These are phyloP conservation scores for Pneumocystis sp. DNA, from an alignment of 1,139 yeast genomes.

Conservation along the genomic window DNA sequence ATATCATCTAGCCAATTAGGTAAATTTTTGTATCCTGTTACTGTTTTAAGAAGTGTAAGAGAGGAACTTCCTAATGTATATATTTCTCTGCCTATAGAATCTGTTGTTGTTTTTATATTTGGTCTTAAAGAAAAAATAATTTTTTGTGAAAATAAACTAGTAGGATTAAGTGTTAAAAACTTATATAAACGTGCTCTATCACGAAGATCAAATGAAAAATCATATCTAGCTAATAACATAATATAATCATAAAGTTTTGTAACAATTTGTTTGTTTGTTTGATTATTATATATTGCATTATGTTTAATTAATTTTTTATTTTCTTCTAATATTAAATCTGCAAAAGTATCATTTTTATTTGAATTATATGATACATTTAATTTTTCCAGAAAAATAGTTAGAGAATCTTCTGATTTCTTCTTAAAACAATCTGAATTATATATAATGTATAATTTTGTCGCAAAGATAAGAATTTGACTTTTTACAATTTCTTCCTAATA, in stretches of 20 bases:
- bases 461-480: conserved; percentile 53
- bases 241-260: conserved; percentile 41
- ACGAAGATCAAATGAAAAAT: conserved; percentile 60
- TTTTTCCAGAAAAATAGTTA: not conserved
- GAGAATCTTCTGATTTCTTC: not conserved
- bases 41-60: conserved; percentile 22
- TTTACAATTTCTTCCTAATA: conserved; percentile 33
- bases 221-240: conserved; percentile 57
- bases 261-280: conserved; percentile 18
- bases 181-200: conserved; percentile 70
- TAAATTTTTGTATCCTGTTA: conserved; percentile 21
- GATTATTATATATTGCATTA: conserved; percentile 15
- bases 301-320: conserved; percentile 8
- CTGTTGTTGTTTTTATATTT: conserved; percentile 28
- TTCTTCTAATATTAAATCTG: conserved; percentile 11
- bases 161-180: conserved; percentile 31
- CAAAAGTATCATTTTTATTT: conserved; percentile 6
- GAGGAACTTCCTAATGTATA: conserved; percentile 24
- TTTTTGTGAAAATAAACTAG: conserved; percentile 38
- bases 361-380: not conserved
- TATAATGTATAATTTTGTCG: conserved; percentile 55
- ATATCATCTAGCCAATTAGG: conserved; percentile 22
- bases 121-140: conserved; percentile 71
- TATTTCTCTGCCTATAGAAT: conserved; percentile 10
- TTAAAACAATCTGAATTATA: conserved; percentile 1